A percentile compares a stretch with the other conserved stretches of the same genome.
Conservation (phyloP, 176 grass and related monocot genomes). For the Pharus latifolius region DNA sequence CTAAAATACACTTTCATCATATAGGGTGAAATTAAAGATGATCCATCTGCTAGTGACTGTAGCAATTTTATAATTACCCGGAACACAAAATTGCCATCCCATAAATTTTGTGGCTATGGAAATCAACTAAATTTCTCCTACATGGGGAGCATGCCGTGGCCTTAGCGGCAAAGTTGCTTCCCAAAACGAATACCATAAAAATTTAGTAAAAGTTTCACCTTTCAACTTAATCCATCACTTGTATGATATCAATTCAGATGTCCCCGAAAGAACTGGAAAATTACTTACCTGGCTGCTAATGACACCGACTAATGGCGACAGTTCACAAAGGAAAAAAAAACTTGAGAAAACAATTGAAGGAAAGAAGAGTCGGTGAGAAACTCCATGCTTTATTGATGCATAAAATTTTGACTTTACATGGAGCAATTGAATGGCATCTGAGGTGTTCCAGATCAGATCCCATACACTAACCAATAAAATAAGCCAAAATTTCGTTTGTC, state of each 20-base stretch:
- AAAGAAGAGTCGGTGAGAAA: neutral
- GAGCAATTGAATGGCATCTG: neutral
- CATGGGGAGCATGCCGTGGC: neutral
- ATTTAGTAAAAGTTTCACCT: neutral
- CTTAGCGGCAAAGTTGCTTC: neutral
- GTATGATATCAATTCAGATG: neutral
- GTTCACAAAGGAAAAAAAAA: neutral
- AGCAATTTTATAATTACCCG: too few relatives aligned
- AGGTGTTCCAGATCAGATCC: neutral
- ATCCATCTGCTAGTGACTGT: too few relatives aligned
- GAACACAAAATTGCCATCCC: neutral
- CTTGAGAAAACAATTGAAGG: neutral
- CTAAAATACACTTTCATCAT: too few relatives aligned
- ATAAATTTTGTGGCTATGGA: too few relatives aligned
- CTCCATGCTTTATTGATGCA: neutral
- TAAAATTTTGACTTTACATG: conserved; percentile 8
- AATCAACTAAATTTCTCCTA: neutral
- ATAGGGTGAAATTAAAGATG: too few relatives aligned
- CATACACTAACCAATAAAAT: neutral
- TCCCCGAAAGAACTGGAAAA: neutral
- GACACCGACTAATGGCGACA: neutral
- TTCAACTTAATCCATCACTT: neutral
- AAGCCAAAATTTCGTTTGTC: conserved; percentile 9
- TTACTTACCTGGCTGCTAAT: too few relatives aligned
- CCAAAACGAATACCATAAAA: neutral